These are phyloP conservation scores for Niebla homalea DNA, from an alignment of 495 filamentous ascomycete species.

Conservation along the genomic window DNA sequence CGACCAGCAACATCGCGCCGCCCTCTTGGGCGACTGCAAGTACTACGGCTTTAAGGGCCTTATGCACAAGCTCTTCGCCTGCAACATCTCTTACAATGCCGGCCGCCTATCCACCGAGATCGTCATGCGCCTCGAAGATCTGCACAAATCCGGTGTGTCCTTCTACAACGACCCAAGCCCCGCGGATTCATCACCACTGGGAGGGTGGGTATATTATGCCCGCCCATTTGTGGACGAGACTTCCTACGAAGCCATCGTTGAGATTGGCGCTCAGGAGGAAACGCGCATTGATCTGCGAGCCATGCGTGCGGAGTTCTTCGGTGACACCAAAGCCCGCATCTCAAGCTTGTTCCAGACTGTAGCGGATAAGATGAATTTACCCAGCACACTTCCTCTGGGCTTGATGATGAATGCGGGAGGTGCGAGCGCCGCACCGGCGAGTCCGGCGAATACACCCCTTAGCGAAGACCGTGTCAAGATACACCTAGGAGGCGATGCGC, in stretches of 20 bases:
- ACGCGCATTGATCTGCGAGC: conserved; percentile 46
- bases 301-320: conserved; percentile 57
- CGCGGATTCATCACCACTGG: conserved; percentile 16
- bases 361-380: conserved; percentile 64
- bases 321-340: conserved; percentile 52
- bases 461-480: conserved; percentile 61
- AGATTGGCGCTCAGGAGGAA: conserved; percentile 52
- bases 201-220: conserved; percentile 61
- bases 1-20: conserved; percentile 61
- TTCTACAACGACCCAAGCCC: conserved; percentile 34
- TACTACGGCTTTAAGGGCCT: conserved; percentile 88
- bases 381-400: conserved; percentile 52
- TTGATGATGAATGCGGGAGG: conserved; percentile 46
- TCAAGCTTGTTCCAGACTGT: conserved; percentile 64
- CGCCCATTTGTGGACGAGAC: conserved; percentile 71
- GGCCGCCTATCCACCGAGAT: conserved; percentile 59
- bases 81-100: conserved; percentile 65
- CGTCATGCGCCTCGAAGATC: conserved; percentile 65
- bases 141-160: conserved; percentile 70
- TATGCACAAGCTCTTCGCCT: conserved; percentile 76
- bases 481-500: conserved; percentile 49
- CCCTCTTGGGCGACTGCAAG: conserved; percentile 73
- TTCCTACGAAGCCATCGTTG: conserved; percentile 60
- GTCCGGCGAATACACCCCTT: conserved; percentile 56
- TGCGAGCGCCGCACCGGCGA: conserved; percentile 37